Conservation (phyloP, 495 filamentous ascomycete species). For the Lepidopterella palustris region DNA sequence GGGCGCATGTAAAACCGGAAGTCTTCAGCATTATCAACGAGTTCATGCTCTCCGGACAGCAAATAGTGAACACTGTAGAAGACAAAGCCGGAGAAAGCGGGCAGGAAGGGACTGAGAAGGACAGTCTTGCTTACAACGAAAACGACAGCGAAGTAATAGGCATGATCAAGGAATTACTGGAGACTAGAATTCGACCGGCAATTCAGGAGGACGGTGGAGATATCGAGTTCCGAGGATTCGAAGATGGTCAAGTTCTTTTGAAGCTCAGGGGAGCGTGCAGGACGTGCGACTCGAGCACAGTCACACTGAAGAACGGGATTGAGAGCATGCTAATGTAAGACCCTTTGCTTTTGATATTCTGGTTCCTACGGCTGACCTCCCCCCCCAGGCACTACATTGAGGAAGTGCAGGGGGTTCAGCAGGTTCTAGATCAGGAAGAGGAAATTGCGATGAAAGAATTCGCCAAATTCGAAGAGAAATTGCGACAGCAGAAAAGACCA, state of each 20-base stretch:
- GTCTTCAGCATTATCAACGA: slow-evolving; percentile 93
- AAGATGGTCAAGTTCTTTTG: slow-evolving; percentile 74
- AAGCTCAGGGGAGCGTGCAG: slow-evolving; percentile 90
- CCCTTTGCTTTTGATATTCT: slow-evolving; percentile 55
- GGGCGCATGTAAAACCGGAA: slow-evolving; percentile 93
- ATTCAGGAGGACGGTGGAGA: slow-evolving; percentile 98
- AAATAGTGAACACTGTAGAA: slow-evolving; percentile 69
- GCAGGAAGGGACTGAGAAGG: slow-evolving; percentile 50
- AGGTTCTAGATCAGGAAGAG: slow-evolving; percentile 88
- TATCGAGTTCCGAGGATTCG: slow-evolving; percentile 87
- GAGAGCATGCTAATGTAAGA: slow-evolving; percentile 47
- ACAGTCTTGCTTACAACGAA: slow-evolving; percentile 72
- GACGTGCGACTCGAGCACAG: slow-evolving; percentile 92
- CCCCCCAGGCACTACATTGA: slow-evolving; percentile 84
- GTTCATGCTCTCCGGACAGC: slow-evolving; percentile 71
- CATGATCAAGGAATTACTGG: slow-evolving; percentile 98
- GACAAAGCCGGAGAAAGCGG: slow-evolving; percentile 50
- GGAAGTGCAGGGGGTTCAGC: slow-evolving; percentile 87
- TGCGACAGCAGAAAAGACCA: slow-evolving; percentile 67
- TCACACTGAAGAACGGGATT: slow-evolving; percentile 93
- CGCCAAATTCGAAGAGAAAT: slow-evolving; percentile 91
- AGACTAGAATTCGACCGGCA: slow-evolving; percentile 87
- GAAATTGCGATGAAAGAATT: slow-evolving; percentile 86
- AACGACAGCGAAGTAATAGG: slow-evolving; percentile 87
- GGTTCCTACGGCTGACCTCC: too few species aligned